Conservation (phyloP, 495 filamentous ascomycete species). For the Sporormia fimetaria region DNA sequence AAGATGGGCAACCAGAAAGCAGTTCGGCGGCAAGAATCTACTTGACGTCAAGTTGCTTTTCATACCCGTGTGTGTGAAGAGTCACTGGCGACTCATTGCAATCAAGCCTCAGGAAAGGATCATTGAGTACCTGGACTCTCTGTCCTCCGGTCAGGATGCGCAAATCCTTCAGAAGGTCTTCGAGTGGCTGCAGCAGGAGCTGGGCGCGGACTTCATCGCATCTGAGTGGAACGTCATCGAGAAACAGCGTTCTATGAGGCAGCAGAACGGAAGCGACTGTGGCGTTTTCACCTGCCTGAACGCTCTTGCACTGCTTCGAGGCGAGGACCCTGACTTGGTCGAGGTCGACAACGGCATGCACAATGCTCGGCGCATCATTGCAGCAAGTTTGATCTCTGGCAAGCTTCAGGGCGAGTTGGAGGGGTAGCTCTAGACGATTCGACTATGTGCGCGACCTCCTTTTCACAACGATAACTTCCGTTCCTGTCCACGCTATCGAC, state of each 20-base stretch:
- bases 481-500: too few relatives aligned
- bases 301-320: slow-evolving; percentile 23
- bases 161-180: slow-evolving; percentile 36
- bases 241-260: slow-evolving; percentile 38
- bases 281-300: slow-evolving; percentile 51
- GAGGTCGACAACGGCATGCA: slow-evolving; percentile 15
- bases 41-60: slow-evolving; percentile 50
- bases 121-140: slow-evolving; percentile 67
- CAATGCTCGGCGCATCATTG: slow-evolving; percentile 22
- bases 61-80: slow-evolving; percentile 44
- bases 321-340: slow-evolving; percentile 7
- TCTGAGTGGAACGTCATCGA: slow-evolving; percentile 49
- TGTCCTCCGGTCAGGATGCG: slow-evolving; percentile 32
- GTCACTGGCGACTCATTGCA: slow-evolving; percentile 58
- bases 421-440: too few relatives aligned
- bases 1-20: slow-evolving; percentile 31
- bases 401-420: slow-evolving; percentile 5
- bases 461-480: too few relatives aligned
- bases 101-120: slow-evolving; percentile 51
- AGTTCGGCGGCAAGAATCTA: slow-evolving; percentile 40
- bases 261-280: slow-evolving; percentile 67
- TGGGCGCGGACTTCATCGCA: slow-evolving; percentile 45
- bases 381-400: slow-evolving; percentile 20
- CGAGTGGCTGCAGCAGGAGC: slow-evolving; percentile 46
- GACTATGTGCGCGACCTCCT: too few relatives aligned